A percentile compares a stretch with the other conserved stretches of the same genome.
These are phyloP conservation scores for Phialemoniopsis sp. DNA, from an alignment of 2,329 filamentous ascomycete species.

Conservation along the genomic window DNA sequence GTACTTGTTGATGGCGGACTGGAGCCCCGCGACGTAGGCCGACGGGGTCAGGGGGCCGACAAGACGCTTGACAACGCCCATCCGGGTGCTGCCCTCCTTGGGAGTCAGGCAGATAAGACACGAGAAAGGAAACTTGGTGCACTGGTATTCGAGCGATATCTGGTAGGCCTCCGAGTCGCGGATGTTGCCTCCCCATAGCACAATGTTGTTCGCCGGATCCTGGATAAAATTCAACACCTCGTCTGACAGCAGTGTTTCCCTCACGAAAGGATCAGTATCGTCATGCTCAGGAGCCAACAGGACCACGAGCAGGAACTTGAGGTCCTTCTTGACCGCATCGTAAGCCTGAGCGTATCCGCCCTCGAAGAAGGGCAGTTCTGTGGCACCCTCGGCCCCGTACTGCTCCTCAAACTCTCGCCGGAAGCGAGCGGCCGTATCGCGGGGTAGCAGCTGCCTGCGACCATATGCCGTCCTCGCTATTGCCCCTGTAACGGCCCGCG, in stretches of 20 bases:
- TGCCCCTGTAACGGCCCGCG: slow-evolving; percentile 49
- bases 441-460: slow-evolving; percentile 72
- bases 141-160: slow-evolving; percentile 79
- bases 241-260: slow-evolving; percentile 73
- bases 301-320: slow-evolving; percentile 87
- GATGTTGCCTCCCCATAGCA: slow-evolving; percentile 91
- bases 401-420: slow-evolving; percentile 94
- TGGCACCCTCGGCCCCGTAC: slow-evolving; percentile 74
- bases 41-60: slow-evolving; percentile 65
- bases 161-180: slow-evolving; percentile 93
- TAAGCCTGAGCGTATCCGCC: slow-evolving; percentile 89
- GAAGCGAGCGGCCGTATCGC: slow-evolving; percentile 85
- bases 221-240: slow-evolving; percentile 73
- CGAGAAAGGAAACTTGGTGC: slow-evolving; percentile 89
- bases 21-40: slow-evolving; percentile 73
- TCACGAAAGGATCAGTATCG: slow-evolving; percentile 77
- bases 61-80: slow-evolving; percentile 83
- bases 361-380: slow-evolving; percentile 74
- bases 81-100: slow-evolving; percentile 75
- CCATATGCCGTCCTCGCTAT: slow-evolving; percentile 51
- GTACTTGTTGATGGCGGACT: slow-evolving; percentile 69
- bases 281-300: slow-evolving; percentile 92
- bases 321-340: slow-evolving; percentile 82
- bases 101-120: slow-evolving; percentile 85
- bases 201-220: slow-evolving; percentile 70